Evolutionary conservation across 345 rosid genomes (phyloP).

Genomic region (Gossypioides kirkii): DNA sequence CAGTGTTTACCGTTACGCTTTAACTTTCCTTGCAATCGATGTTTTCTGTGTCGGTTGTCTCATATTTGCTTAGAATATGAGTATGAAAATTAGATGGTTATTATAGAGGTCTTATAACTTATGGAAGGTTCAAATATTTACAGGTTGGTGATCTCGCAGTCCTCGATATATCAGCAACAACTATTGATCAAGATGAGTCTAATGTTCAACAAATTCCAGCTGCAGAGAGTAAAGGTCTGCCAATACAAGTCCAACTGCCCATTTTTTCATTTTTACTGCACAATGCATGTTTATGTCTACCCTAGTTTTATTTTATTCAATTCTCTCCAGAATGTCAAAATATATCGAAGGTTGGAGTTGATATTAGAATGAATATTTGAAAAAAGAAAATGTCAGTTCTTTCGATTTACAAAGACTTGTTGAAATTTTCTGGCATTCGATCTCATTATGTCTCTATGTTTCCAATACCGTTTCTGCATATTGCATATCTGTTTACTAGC

Average conservation of each 20-base stretch:
- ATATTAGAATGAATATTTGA: not conserved
- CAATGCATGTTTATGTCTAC: not conserved
- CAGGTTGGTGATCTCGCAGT: conserved; percentile 87
- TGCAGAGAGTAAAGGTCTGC: conserved; percentile 86
- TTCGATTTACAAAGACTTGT: not conserved
- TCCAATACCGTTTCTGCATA: not conserved
- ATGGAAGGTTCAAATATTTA: conserved; percentile 17
- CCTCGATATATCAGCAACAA: conserved; percentile 80
- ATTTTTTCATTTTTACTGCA: conserved; percentile 2
- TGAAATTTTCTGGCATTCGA: not conserved
- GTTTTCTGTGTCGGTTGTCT: not conserved
- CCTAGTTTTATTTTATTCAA: not conserved
- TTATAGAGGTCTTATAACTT: not conserved
- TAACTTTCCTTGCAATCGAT: not conserved
- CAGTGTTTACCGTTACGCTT: not conserved
- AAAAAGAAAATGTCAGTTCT: not conserved
- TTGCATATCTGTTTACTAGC: not conserved
- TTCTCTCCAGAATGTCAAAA: not conserved
- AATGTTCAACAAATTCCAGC: conserved; percentile 61
- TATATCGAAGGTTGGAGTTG: not conserved
- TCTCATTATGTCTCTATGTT: not conserved
- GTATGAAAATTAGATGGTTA: not conserved
- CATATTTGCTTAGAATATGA: not conserved
- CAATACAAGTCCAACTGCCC: not conserved
- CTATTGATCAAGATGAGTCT: conserved; percentile 50